Conservation (phyloP, 2,329 filamentous ascomycete genomes). For the Ophiostoma montium region DNA sequence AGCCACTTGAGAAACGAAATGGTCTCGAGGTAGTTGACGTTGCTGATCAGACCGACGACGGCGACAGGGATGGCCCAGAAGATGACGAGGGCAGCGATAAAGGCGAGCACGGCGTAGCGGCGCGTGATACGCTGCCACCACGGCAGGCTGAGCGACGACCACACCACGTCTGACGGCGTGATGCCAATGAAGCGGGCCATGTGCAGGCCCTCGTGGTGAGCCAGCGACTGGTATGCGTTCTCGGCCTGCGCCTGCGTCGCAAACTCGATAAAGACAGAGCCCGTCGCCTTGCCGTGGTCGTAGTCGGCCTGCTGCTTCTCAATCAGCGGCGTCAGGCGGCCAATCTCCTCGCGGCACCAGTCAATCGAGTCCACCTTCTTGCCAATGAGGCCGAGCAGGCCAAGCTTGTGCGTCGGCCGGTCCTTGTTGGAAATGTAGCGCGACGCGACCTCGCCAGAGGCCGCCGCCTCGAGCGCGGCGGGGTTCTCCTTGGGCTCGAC, state of each 20-base stretch:
- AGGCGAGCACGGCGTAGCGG: slow-evolving; percentile 51
- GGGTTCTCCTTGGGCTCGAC: slow-evolving; percentile 12
- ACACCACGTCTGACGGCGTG: slow-evolving; percentile 70
- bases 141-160: slow-evolving; percentile 68
- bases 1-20: slow-evolving; percentile 61
- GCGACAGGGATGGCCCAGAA: slow-evolving; percentile 74
- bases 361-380: slow-evolving; percentile 92
- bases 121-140: slow-evolving; percentile 78
- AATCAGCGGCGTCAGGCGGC: slow-evolving; percentile 58
- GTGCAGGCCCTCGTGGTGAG: slow-evolving; percentile 74
- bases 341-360: slow-evolving; percentile 68
- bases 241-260: slow-evolving; percentile 70
- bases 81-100: slow-evolving; percentile 64
- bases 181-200: slow-evolving; percentile 80
- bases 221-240: slow-evolving; percentile 69
- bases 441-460: slow-evolving; percentile 57
- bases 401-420: slow-evolving; percentile 61
- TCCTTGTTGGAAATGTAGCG: slow-evolving; percentile 62
- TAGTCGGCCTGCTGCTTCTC: slow-evolving; percentile 55
- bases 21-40: slow-evolving; percentile 55
- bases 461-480: slow-evolving; percentile 39
- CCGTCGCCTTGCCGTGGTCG: slow-evolving; percentile 46
- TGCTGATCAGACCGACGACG: slow-evolving; percentile 73
- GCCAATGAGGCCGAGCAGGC: slow-evolving; percentile 55
- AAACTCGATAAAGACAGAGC: slow-evolving; percentile 87